Percentiles rank a stretch among this genome's conserved stretches.
Evolutionary conservation across 2,329 filamentous ascomycete genomes (phyloP).

Genomic region (Geosmithia flava): DNA sequence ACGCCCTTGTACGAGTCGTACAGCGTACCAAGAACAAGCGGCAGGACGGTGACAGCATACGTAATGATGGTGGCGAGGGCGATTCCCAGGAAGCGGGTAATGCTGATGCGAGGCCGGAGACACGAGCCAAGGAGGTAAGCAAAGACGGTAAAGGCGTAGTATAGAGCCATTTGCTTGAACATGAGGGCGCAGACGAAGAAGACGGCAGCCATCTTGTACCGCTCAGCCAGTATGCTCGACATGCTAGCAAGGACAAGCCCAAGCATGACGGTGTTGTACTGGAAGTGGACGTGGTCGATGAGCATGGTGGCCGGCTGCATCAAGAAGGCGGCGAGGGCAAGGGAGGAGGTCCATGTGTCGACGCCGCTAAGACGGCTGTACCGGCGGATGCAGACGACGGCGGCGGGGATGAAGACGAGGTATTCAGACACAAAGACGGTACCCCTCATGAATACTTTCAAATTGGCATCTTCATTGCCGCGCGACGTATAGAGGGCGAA

Average conservation of each 20-base stretch:
- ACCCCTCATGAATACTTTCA: slow-evolving; percentile 94
- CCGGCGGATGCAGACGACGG: slow-evolving; percentile 73
- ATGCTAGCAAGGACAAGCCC: slow-evolving; percentile 78
- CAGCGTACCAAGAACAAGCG: slow-evolving; percentile 59
- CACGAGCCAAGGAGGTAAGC: slow-evolving; percentile 83
- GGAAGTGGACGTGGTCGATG: slow-evolving; percentile 91
- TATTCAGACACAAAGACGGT: slow-evolving; percentile 89
- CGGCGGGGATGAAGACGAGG: slow-evolving; percentile 74
- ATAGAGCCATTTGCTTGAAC: slow-evolving; percentile 99
- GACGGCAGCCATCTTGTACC: slow-evolving; percentile 77
- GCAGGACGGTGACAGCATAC: slow-evolving; percentile 64
- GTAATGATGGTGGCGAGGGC: slow-evolving; percentile 58
- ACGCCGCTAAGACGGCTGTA: slow-evolving; percentile 67
- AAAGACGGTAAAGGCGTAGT: slow-evolving; percentile 90
- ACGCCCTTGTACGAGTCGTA: slow-evolving; percentile 57
- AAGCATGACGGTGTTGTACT: slow-evolving; percentile 98
- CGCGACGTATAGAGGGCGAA: slow-evolving; percentile 77
- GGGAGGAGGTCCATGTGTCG: slow-evolving; percentile 67
- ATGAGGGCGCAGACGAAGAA: slow-evolving; percentile 92
- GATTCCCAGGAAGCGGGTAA: slow-evolving; percentile 60
- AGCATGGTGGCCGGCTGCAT: slow-evolving; percentile 87
- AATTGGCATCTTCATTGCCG: slow-evolving; percentile 60
- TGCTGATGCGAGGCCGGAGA: slow-evolving; percentile 58
- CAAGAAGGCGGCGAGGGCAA: slow-evolving; percentile 79
- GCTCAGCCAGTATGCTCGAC: slow-evolving; percentile 76